Percentiles rank a stretch among this genome's conserved stretches.
Evolutionary conservation across 1,284 basidiomycete genomes (phyloP).

Genomic region (Malassezia furfur): DNA sequence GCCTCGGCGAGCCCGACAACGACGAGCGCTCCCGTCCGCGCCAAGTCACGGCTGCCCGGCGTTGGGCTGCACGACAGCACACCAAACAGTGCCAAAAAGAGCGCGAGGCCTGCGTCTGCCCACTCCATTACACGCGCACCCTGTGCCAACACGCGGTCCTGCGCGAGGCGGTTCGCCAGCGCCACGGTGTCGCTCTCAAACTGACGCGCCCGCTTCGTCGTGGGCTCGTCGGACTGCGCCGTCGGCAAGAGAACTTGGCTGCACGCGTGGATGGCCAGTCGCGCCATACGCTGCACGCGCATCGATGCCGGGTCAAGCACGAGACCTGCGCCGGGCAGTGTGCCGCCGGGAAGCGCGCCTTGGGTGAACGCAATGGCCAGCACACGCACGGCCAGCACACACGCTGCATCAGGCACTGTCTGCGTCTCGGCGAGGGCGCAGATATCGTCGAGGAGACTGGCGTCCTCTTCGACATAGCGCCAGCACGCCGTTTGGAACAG

Average conservation of each 20-base stretch:
- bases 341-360: not conserved
- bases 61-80: conserved; percentile 19
- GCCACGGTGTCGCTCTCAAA: conserved; percentile 33
- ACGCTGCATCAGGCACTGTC: not conserved
- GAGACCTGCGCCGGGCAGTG: conserved; percentile 10
- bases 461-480: conserved; percentile 6
- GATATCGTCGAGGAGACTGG: conserved; percentile 18
- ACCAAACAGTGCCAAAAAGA: conserved; percentile 21
- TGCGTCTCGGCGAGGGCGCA: conserved; percentile 19
- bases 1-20: conserved; percentile 24
- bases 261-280: conserved; percentile 16
- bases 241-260: not conserved
- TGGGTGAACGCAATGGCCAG: conserved; percentile 19
- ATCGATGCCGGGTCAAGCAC: conserved; percentile 26
- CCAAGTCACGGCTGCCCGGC: conserved; percentile 23
- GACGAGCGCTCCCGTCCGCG: conserved; percentile 17
- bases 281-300: conserved; percentile 24
- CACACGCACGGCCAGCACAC: conserved; percentile 19
- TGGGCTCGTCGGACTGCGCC: not conserved
- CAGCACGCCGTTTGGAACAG: conserved; percentile 19
- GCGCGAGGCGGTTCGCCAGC: conserved; percentile 8
- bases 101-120: conserved; percentile 17
- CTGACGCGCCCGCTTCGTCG: conserved; percentile 23
- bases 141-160: conserved; percentile 22
- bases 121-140: conserved; percentile 14